phyloP scores from a whole-genome alignment of 495 filamentous ascomycete species.

The Penicillium salamii region DNA sequence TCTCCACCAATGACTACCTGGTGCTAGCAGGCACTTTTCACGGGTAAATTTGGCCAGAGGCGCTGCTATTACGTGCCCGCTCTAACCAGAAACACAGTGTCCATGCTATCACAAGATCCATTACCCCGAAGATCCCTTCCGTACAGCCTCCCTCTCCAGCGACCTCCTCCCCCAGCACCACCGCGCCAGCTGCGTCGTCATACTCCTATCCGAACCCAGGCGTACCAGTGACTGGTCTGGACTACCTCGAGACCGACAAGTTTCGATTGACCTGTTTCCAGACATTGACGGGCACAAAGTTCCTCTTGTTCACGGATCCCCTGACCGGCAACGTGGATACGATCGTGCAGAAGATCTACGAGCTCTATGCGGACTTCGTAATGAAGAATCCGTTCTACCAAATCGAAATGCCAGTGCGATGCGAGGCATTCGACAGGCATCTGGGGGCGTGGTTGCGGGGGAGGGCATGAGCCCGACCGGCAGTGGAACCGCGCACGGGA shows the following conservation, averaged over 20 bases:
- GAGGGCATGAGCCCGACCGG: constrained; percentile 23
- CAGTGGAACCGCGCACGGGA: not conserved
- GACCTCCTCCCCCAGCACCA: constrained; percentile 23
- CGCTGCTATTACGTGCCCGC: not conserved
- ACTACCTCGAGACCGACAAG: constrained; percentile 84
- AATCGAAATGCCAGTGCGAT: constrained; percentile 93
- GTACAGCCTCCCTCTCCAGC: constrained; percentile 28
- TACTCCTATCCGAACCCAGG: constrained; percentile 47
- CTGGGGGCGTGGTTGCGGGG: constrained; percentile 52
- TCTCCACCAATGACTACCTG: constrained; percentile 90
- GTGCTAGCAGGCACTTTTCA: constrained; percentile 98
- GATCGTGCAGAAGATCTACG: constrained; percentile 80
- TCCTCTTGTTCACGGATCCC: constrained; percentile 92
- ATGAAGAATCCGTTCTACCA: constrained; percentile 99
- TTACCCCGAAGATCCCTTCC: constrained; percentile 55
- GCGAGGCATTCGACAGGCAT: constrained; percentile 89
- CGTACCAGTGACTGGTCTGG: constrained; percentile 63
- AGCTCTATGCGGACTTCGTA: constrained; percentile 93
- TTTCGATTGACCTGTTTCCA: constrained; percentile 95
- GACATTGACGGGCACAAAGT: constrained; percentile 91
- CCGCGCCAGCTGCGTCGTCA: constrained; percentile 23
- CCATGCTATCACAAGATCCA: constrained; percentile 84
- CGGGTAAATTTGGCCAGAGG: constrained; percentile 52
- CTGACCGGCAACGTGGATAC: constrained; percentile 82
- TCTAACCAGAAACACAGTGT: constrained; percentile 43